Conservation (phyloP, 129 eudicot genomes). For the Deinandra increscens region DNA sequence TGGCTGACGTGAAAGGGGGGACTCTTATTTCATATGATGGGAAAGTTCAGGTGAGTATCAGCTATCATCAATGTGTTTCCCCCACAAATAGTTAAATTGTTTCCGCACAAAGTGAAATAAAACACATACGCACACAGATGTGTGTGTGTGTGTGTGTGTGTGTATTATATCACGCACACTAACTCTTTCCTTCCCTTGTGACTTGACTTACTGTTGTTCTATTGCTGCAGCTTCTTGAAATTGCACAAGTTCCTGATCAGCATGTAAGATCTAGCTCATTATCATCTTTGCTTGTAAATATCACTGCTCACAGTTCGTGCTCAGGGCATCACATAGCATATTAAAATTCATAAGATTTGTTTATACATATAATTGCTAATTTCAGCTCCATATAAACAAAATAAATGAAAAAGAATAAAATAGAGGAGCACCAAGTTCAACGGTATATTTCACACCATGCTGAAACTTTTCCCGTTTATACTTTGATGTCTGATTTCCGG, state of each 20-base stretch:
- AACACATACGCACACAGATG: not conserved
- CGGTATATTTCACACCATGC: not conserved
- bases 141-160: no score
- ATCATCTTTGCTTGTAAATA: no score
- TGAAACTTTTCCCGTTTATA: not conserved
- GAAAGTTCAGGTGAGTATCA: conserved; percentile 83
- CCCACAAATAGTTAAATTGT: not conserved
- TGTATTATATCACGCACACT: no score
- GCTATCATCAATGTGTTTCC: conserved; percentile 8
- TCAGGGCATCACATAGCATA: not conserved
- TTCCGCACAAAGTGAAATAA: not conserved
- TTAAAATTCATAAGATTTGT: not conserved
- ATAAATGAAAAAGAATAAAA: not conserved
- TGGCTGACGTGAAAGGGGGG: conserved; percentile 99
- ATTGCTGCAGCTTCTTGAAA: conserved; percentile 80
- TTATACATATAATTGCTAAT: not conserved
- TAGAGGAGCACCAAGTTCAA: not conserved
- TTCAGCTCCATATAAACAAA: not conserved
- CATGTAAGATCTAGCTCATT: conserved; percentile 50
- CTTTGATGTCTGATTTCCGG: conserved; percentile 5
- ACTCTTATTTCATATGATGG: conserved; percentile 92
- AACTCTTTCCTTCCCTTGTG: not conserved
- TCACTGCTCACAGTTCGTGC: not conserved
- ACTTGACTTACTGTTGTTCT: conserved; percentile 10
- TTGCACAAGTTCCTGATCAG: conserved; percentile 81